Conservation (phyloP, 768 basidiomycete genomes). For the Pulveroboletus frians region DNA sequence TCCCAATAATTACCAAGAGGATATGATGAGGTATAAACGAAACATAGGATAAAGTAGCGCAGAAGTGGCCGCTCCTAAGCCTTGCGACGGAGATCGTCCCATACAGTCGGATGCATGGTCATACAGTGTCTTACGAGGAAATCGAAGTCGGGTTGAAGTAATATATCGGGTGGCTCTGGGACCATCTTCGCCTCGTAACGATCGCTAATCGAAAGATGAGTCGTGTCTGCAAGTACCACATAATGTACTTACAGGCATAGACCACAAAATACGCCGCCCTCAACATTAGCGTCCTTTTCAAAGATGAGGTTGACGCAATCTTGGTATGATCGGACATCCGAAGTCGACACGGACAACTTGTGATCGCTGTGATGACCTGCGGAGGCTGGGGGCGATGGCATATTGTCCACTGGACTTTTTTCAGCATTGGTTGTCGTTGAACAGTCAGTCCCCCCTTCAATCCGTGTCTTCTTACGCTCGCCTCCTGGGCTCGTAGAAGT, state of each 20-base stretch:
- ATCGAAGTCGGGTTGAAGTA: constrained; percentile 31
- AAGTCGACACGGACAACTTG: not conserved
- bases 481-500: constrained; percentile 4
- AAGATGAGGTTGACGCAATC: constrained; percentile 38
- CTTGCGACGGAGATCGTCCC: constrained; percentile 37
- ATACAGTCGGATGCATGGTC: constrained; percentile 44
- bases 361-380: not conserved
- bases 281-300: constrained; percentile 28
- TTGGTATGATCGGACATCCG: constrained; percentile 36
- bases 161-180: constrained; percentile 27
- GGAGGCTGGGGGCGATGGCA: not conserved
- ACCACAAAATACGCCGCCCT: constrained; percentile 35
- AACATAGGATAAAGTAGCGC: constrained; percentile 7
- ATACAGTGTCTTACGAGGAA: constrained; percentile 46
- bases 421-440: not conserved
- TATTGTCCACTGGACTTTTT: not conserved
- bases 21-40: constrained; percentile 11
- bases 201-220: constrained; percentile 14
- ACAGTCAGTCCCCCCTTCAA: constrained; percentile 4
- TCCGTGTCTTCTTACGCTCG: constrained; percentile 19
- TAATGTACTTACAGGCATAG: constrained; percentile 47
- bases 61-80: constrained; percentile 1
- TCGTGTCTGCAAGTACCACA: not conserved
- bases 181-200: constrained; percentile 26
- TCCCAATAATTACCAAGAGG: constrained; percentile 13